A percentile compares a stretch with the other conserved stretches of the same genome.
Conservation (phyloP, 352 stramenopile genomes). For the Phytophthora sp. region DNA sequence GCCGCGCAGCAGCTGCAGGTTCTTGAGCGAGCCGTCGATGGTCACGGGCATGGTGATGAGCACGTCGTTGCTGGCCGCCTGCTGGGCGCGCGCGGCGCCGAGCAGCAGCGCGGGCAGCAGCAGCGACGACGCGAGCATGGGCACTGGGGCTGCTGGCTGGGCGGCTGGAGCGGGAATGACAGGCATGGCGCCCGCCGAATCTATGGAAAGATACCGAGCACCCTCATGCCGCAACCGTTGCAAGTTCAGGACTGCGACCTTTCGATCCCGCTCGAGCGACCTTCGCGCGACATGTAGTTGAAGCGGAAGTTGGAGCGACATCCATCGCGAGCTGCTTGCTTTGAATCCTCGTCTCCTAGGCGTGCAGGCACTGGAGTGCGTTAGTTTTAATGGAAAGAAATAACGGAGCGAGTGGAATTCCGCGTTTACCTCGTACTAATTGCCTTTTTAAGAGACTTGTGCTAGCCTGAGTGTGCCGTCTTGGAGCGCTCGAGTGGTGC, state of each 20-base stretch:
- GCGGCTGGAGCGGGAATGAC: slow-evolving; percentile 17
- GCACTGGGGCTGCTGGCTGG: not conserved
- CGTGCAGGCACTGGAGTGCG: too few species aligned
- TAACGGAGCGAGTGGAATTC: too few species aligned
- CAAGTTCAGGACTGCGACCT: slow-evolving; percentile 20
- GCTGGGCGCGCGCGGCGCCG: slow-evolving; percentile 33
- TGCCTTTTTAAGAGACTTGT: too few species aligned
- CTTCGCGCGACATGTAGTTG: slow-evolving; percentile 8
- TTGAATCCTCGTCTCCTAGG: too few species aligned
- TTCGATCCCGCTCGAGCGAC: slow-evolving; percentile 10
- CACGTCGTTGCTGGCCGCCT: slow-evolving; percentile 49
- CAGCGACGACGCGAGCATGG: slow-evolving; percentile 25
- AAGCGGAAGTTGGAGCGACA: not conserved
- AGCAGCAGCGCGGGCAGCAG: slow-evolving; percentile 33
- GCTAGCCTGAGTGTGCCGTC: too few species aligned
- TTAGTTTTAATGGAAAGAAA: too few species aligned
- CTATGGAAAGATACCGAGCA: slow-evolving; percentile 39
- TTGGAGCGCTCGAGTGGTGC: too few species aligned
- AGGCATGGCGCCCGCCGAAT: slow-evolving; percentile 7
- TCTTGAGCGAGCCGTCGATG: slow-evolving; percentile 60
- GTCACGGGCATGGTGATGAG: slow-evolving; percentile 71
- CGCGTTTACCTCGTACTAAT: too few species aligned
- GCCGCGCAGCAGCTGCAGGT: slow-evolving; percentile 73
- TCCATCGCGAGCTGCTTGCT: too few species aligned
- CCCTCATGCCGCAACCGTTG: slow-evolving; percentile 13